phyloP scores from a whole-genome alignment of 371 early-diverging fungal species.

The Aphelidium insulamus region DNA sequence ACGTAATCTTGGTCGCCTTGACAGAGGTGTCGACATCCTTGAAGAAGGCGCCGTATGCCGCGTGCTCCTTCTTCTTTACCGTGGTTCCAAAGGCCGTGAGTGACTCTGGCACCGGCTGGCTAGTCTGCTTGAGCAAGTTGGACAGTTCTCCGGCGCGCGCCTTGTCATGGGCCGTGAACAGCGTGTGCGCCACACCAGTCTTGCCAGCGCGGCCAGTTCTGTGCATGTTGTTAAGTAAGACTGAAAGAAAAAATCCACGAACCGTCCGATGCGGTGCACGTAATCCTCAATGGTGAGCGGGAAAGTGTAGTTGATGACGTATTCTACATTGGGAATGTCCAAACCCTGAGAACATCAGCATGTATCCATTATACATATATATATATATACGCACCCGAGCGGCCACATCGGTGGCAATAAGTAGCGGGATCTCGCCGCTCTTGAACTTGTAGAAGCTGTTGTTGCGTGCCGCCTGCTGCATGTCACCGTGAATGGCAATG shows the following conservation, averaged over 20 bases:
- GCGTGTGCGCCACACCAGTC: slow-evolving; percentile 73
- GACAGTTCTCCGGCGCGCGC: slow-evolving; percentile 63
- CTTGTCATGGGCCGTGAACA: slow-evolving; percentile 88
- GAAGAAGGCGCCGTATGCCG: slow-evolving; percentile 82
- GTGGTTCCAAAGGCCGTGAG: slow-evolving; percentile 80
- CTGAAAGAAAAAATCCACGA: too few species aligned
- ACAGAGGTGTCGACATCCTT: slow-evolving; percentile 62
- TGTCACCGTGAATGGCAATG: slow-evolving; percentile 64
- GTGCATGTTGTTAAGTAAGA: too few species aligned
- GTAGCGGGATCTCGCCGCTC: slow-evolving; percentile 38
- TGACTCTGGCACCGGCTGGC: slow-evolving; percentile 62
- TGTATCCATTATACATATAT: slow-evolving; percentile 4
- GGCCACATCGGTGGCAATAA: slow-evolving; percentile 87
- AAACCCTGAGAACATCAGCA: slow-evolving; percentile 59
- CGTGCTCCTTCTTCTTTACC: slow-evolving; percentile 89
- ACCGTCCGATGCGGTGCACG: slow-evolving; percentile 88
- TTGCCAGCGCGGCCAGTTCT: slow-evolving; percentile 89
- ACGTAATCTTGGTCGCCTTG: slow-evolving; percentile 77
- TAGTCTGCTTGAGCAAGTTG: slow-evolving; percentile 74
- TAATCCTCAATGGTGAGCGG: slow-evolving; percentile 90
- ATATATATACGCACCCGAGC: slow-evolving; percentile 36
- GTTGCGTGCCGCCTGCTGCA: slow-evolving; percentile 41
- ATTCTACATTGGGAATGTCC: slow-evolving; percentile 90
- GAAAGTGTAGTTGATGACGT: slow-evolving; percentile 95
- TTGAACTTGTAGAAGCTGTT: slow-evolving; percentile 45